Evolutionary conservation across 2,329 filamentous ascomycete species (phyloP).

Genomic region (Colletotrichum neosansevieriae): DNA sequence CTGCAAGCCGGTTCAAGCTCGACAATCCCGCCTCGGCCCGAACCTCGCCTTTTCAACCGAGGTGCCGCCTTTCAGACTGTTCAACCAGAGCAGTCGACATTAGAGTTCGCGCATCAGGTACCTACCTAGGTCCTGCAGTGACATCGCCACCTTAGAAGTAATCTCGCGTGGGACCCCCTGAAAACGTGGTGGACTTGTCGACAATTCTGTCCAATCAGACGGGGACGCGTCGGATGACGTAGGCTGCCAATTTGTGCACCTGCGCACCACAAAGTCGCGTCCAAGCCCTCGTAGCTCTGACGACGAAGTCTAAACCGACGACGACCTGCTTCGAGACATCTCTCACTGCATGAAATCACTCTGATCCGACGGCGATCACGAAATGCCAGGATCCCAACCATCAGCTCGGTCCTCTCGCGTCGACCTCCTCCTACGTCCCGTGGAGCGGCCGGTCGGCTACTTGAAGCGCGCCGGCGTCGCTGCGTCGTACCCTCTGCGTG

Average conservation of each 20-base stretch:
- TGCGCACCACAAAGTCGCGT: neutral
- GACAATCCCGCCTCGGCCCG: no score
- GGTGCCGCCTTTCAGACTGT: no score
- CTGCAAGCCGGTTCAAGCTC: no score
- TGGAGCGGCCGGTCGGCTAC: slow-evolving; percentile 56
- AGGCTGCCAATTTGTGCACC: neutral
- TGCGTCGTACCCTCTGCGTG: slow-evolving; percentile 71
- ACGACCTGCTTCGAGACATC: neutral
- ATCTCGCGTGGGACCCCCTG: neutral
- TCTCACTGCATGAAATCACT: neutral
- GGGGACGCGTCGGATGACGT: slow-evolving; percentile 12
- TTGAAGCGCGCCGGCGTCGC: slow-evolving; percentile 58
- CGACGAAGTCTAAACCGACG: slow-evolving; percentile 9
- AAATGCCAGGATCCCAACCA: slow-evolving; percentile 29
- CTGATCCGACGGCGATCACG: neutral
- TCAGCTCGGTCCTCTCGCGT: slow-evolving; percentile 35
- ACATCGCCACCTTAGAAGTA: no score
- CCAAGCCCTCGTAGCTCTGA: slow-evolving; percentile 5
- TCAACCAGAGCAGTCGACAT: no score
- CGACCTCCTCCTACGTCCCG: slow-evolving; percentile 34
- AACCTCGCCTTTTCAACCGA: no score
- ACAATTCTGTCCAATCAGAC: neutral
- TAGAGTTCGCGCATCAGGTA: no score
- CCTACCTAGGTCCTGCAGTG: no score
- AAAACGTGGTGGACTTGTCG: neutral